Evolutionary conservation across 1,139 yeast species (phyloP).

Genomic region (Citeromyces hawaiiensis): DNA sequence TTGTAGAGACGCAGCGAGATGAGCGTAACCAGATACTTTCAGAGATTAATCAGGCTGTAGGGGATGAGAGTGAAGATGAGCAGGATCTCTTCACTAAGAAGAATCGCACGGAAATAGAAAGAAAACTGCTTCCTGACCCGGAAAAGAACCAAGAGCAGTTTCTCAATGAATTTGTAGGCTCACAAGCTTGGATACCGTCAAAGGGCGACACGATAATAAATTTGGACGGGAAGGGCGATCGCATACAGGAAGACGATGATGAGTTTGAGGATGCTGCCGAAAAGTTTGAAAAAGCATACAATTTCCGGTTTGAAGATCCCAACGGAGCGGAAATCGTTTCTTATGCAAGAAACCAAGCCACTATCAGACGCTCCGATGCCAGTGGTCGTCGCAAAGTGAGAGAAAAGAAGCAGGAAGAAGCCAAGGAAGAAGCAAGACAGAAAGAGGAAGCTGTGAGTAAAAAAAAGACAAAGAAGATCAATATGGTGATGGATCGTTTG

Average conservation of each 20-base stretch:
- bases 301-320: conserved; percentile 90
- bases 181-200: conserved; percentile 83
- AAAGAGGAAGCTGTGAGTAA: conserved; percentile 53
- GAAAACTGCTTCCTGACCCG: conserved; percentile 50
- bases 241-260: conserved; percentile 59
- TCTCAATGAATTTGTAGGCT: conserved; percentile 55
- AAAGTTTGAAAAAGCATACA: conserved; percentile 81
- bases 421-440: conserved; percentile 35
- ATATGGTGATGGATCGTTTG: conserved; percentile 66
- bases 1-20: conserved; percentile 60
- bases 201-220: conserved; percentile 22
- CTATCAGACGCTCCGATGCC: conserved; percentile 70
- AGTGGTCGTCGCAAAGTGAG: conserved; percentile 73
- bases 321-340: conserved; percentile 83
- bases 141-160: conserved; percentile 50
- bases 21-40: conserved; percentile 58
- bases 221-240: conserved; percentile 19
- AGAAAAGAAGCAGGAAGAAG: conserved; percentile 50
- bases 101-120: conserved; percentile 22
- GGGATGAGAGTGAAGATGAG: conserved; percentile 28
- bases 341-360: conserved; percentile 94
- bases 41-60: conserved; percentile 47
- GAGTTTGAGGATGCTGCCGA: conserved; percentile 88
- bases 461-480: conserved; percentile 63
- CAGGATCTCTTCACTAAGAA: conserved; percentile 49